A percentile compares a stretch with the other conserved stretches of the same genome.
These are phyloP conservation scores for Penicillium griseofulvum DNA, from an alignment of 2,329 filamentous ascomycete genomes.

Conservation along the genomic window DNA sequence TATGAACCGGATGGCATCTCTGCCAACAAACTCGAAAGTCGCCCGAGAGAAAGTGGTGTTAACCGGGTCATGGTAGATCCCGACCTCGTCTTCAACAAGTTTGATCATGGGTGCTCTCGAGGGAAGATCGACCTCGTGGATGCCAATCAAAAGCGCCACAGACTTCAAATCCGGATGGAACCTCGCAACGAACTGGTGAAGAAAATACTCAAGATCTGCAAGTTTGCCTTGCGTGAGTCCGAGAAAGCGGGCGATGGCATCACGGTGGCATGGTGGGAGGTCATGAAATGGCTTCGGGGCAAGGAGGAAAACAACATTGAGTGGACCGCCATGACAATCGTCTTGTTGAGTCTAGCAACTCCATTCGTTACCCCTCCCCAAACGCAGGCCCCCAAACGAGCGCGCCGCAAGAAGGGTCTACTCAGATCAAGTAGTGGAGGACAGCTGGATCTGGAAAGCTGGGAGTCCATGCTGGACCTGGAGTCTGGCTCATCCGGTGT, in stretches of 20 bases:
- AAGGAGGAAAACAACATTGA: conserved; percentile 57
- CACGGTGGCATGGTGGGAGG: conserved; percentile 70
- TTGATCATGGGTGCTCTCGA: conserved; percentile 58
- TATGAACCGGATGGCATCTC: conserved; percentile 61
- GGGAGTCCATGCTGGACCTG: conserved; percentile 50
- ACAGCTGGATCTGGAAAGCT: conserved; percentile 45
- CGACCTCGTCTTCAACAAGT: conserved; percentile 46
- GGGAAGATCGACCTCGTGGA: conserved; percentile 68
- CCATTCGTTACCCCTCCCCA: conserved; percentile 51
- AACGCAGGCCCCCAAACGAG: conserved; percentile 32
- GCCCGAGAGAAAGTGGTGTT: conserved; percentile 54
- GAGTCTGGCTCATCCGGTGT: conserved; percentile 44
- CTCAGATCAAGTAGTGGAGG: conserved; percentile 52
- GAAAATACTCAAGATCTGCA: conserved; percentile 60
- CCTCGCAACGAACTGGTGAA: conserved; percentile 63
- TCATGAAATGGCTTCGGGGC: conserved; percentile 64
- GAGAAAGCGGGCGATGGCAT: conserved; percentile 59
- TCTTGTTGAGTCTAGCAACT: conserved; percentile 64
- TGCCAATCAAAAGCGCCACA: conserved; percentile 60
- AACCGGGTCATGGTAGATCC: conserved; percentile 47
- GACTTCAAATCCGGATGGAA: conserved; percentile 65
- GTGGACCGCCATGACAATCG: conserved; percentile 66
- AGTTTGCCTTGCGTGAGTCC: conserved; percentile 60
- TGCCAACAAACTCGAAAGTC: conserved; percentile 50
- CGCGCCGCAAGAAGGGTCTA: conserved; percentile 43